phyloP scores from a whole-genome alignment of 2,329 filamentous ascomycete species.

The Xylariales sp. region DNA sequence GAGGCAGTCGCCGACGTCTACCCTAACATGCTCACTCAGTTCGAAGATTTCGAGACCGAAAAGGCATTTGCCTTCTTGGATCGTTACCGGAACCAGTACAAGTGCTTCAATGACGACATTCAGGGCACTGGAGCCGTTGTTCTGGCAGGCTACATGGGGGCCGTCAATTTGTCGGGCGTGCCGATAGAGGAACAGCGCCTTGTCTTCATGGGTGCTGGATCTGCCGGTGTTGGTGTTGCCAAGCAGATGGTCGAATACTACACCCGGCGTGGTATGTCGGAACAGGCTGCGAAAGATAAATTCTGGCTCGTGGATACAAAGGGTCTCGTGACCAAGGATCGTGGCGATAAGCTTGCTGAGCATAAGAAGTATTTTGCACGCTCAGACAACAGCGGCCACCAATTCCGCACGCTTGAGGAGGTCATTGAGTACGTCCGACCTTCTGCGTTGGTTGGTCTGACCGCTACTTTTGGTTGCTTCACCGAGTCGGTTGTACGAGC shows the following conservation, averaged over 20 bases:
- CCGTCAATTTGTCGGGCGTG: conserved; percentile 79
- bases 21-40: conserved; percentile 72
- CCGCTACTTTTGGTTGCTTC: conserved; percentile 91
- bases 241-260: conserved; percentile 98
- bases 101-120: conserved; percentile 98
- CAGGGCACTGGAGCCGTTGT: conserved; percentile 96
- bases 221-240: conserved; percentile 92
- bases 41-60: conserved; percentile 90
- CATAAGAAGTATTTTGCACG: conserved; percentile 75
- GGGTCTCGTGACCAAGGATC: conserved; percentile 88
- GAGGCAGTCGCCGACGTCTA: conserved; percentile 72
- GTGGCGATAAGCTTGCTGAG: conserved; percentile 87
- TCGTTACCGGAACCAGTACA: conserved; percentile 81
- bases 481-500: conserved; percentile 77
- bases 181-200: conserved; percentile 86
- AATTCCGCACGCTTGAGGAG: conserved; percentile 77
- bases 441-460: conserved; percentile 89
- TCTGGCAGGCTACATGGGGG: conserved; percentile 62
- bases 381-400: conserved; percentile 58
- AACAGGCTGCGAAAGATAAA: conserved; percentile 80
- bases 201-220: conserved; percentile 94
- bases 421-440: conserved; percentile 94
- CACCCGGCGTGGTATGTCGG: conserved; percentile 82
- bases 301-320: conserved; percentile 98
- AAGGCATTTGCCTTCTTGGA: conserved; percentile 89